Percentiles rank a stretch among this genome's conserved stretches.
Evolutionary conservation across 2,329 filamentous ascomycete species (phyloP).

Genomic region (Diaporthe australafricana): DNA sequence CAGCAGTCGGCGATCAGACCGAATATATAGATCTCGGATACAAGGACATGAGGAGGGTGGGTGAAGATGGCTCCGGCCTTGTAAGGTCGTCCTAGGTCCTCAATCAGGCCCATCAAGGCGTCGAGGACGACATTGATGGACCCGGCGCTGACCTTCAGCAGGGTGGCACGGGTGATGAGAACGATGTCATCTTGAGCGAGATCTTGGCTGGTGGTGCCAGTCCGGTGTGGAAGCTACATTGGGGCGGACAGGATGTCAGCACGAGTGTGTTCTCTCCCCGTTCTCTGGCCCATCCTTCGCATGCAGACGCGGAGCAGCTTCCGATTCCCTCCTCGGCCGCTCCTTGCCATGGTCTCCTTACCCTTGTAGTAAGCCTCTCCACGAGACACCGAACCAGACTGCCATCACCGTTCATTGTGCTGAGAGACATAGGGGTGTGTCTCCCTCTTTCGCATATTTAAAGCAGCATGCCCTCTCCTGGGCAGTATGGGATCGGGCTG

Average conservation of each 20-base stretch:
- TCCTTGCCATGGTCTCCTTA: conserved; percentile 48
- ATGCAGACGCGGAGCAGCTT: not conserved
- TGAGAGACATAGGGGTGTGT: conserved; percentile 41
- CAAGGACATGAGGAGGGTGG: conserved; percentile 70
- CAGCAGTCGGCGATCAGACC: conserved; percentile 74
- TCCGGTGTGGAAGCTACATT: conserved; percentile 70
- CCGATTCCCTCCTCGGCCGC: not conserved
- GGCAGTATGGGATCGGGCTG: conserved; percentile 33
- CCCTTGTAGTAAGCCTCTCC: conserved; percentile 71
- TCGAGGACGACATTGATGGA: conserved; percentile 67
- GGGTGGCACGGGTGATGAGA: conserved; percentile 69
- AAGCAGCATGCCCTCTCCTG: conserved; percentile 37
- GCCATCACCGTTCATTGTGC: conserved; percentile 68
- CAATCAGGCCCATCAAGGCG: conserved; percentile 66
- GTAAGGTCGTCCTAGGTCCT: conserved; percentile 68
- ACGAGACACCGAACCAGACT: conserved; percentile 71
- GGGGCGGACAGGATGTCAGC: conserved; percentile 40
- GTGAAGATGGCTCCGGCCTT: conserved; percentile 54
- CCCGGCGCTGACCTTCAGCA: conserved; percentile 69
- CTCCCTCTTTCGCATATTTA: conserved; percentile 46
- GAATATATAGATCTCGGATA: conserved; percentile 74
- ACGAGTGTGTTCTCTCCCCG: not conserved
- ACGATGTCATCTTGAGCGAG: conserved; percentile 72
- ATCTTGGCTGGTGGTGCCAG: conserved; percentile 67
- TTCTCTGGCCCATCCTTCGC: conserved; percentile 16